Conservation (phyloP, 2,329 filamentous ascomycete species). For the Clonostachys solani region DNA sequence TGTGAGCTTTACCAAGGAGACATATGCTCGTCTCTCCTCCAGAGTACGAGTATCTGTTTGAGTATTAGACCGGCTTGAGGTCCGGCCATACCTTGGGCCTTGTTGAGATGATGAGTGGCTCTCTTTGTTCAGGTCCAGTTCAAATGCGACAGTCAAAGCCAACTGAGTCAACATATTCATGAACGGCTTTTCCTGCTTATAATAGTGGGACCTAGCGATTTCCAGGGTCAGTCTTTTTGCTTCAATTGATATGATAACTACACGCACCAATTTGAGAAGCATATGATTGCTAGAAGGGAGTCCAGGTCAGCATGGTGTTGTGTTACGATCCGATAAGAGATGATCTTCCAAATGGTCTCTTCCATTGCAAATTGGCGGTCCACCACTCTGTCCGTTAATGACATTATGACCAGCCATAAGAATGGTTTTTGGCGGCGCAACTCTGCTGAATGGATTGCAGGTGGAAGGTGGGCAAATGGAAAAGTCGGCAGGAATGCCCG, state of each 20-base stretch:
- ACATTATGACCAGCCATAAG: slow-evolving; percentile 30
- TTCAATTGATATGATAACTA: slow-evolving; percentile 1
- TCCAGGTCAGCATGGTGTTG: slow-evolving; percentile 18
- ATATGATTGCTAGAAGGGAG: slow-evolving; percentile 17
- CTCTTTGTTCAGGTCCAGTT: slow-evolving; percentile 25
- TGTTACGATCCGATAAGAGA: slow-evolving; percentile 13
- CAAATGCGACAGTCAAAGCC: slow-evolving; percentile 27
- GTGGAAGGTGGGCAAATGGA: slow-evolving; percentile 17
- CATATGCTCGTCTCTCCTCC: too few species aligned
- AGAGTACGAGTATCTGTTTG: too few species aligned
- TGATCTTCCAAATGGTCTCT: slow-evolving; percentile 12
- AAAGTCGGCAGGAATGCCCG: slow-evolving; percentile 9
- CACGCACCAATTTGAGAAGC: slow-evolving; percentile 17
- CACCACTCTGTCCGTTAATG: slow-evolving; percentile 12
- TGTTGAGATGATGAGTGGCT: background rate
- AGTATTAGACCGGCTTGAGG: too few species aligned
- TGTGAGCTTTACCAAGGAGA: too few species aligned
- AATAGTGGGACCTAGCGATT: slow-evolving; percentile 8
- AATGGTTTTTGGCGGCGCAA: slow-evolving; percentile 26
- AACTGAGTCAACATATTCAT: slow-evolving; percentile 28
- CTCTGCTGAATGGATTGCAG: slow-evolving; percentile 8
- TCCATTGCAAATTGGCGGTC: slow-evolving; percentile 15
- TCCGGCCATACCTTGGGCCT: background rate
- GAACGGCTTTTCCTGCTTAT: slow-evolving; percentile 24
- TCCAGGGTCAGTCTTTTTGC: slow-evolving; percentile 4